Conservation (phyloP, 2,329 filamentous ascomycete genomes). For the Hortaea sp. region DNA sequence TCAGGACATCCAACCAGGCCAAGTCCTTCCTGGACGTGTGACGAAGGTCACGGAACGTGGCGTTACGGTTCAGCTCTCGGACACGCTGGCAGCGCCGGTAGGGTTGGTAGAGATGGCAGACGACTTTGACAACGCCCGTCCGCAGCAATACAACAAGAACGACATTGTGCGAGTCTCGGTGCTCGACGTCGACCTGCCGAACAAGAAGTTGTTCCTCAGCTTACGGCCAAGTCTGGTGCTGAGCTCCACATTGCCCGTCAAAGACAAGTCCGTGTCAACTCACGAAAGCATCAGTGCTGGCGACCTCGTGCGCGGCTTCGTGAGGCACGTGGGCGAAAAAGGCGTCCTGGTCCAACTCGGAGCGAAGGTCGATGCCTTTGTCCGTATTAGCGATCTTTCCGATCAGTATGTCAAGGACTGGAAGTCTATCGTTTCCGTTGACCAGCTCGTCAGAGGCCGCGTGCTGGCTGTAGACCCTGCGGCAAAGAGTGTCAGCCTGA, state of each 20-base stretch:
- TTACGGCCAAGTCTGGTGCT: slow-evolving; percentile 78
- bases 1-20: slow-evolving; percentile 62
- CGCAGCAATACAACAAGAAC: slow-evolving; percentile 66
- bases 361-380: slow-evolving; percentile 68
- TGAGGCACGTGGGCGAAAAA: slow-evolving; percentile 81
- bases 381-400: slow-evolving; percentile 79
- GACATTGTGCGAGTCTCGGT: slow-evolving; percentile 83
- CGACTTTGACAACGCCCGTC: slow-evolving; percentile 72
- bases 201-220: slow-evolving; percentile 77
- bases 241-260: slow-evolving; percentile 70
- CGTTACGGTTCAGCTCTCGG: slow-evolving; percentile 75
- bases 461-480: slow-evolving; percentile 61
- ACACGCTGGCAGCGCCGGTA: slow-evolving; percentile 67
- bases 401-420: slow-evolving; percentile 91
- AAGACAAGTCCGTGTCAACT: slow-evolving; percentile 68
- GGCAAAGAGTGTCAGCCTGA: slow-evolving; percentile 69
- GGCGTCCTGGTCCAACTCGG: slow-evolving; percentile 81
- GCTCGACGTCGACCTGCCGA: slow-evolving; percentile 65
- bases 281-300: slow-evolving; percentile 63
- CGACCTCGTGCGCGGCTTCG: slow-evolving; percentile 78
- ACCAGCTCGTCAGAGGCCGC: slow-evolving; percentile 84
- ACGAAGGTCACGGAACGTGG: slow-evolving; percentile 79
- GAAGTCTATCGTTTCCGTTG: slow-evolving; percentile 78
- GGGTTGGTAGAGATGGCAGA: slow-evolving; percentile 76
- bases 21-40: slow-evolving; percentile 72